Evolutionary conservation across 495 filamentous ascomycete species (phyloP), one percentile per base, ranked within the genome.

Genomic region (Penicillium cinerascens): DNA sequence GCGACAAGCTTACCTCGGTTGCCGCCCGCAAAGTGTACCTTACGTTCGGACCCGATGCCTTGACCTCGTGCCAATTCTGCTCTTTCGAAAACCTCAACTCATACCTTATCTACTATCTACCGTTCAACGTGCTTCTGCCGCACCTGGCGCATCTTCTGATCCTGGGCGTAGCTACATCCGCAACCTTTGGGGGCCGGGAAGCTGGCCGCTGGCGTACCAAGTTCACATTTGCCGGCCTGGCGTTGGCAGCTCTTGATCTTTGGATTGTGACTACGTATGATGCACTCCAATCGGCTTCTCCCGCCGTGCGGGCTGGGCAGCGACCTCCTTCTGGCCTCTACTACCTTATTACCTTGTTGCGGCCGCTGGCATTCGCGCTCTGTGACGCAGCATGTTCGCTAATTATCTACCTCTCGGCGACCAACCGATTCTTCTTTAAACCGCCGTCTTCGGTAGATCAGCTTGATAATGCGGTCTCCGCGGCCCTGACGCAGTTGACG

Each of bases 21-120:
- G 87, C 88, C 43, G 83, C 83, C 6, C 78, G 91, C 38, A 83
- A 91, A 18, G 76, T 93, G 6, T 97, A 96, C 70, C 78, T 95
- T 37, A 83, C 85, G 27, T 91, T 80, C 72, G 93, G 93, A 17
- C 87, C 90, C 0, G 76, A 82, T 18, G 78, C 82, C 4, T 56
- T 98, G 1, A 74, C 81, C 16, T 70, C 78, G 33, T 98, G 93
- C 67, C 81, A 81, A 47, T 96, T 91, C 74, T 97, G 93, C 80
- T 75, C 69, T n/a, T 68, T 85, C 11, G 89, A 91, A 51, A 82
- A 89, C 22, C 75, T 82, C 11, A 73, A 74, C 35, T 84, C 78
- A 16, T 96, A 90, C 68, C 76, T 95, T 35, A 81, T 87, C 61
- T 97, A 93, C 73, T 86, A 88, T 35, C 69, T 95, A 0, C 92